Evolutionary conservation across 345 rosid species (phyloP), one percentile per base, ranked within the genome.

Genomic region (Citrus hindsii): DNA sequence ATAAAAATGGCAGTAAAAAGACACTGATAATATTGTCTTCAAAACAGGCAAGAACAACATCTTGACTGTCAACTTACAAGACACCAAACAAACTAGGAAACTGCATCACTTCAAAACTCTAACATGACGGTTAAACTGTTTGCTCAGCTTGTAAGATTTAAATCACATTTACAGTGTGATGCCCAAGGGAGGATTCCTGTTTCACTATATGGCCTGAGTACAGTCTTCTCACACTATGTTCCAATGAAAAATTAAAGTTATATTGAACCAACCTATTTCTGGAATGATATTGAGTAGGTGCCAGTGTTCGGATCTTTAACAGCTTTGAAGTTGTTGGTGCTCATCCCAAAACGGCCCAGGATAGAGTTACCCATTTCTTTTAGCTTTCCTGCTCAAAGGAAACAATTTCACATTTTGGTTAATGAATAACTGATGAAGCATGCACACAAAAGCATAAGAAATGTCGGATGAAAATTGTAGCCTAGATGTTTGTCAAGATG

Each of bases 271-370:
- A 25, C 7, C 81, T 86, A 91, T 13, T 76, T 84, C 58, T 92
- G 94, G 88, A 92, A 92, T 10, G 96, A 92, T 78, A 92, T 28
- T n/a, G 98, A 93, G 84, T 92, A 96, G 10, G 98, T 87, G 56
- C 98, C 97, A 21, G 93, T 91, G 83, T 92, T 96, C 69, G 98
- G 98, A 87, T 96, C 98, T 86, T 96, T 86, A 71, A 94, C 94
- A 75, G 98, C 90, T 85, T 96, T 91, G 90, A 96, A 94, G 88
- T 96, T 92, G 87, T 96, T 98, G 19, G 89, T 71, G 40, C 95
- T 94, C 98, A 94, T 90, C 74, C 98, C 99, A 82, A 92, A 92
- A 3, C 90, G 88, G 63, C 97, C 98, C 76, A 96, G 84, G 73
- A 94, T 56, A 7, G 93, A 88, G 86, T 96, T 91, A 30, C 98